Evolutionary conservation across 2,329 filamentous ascomycete species (phyloP).

Genomic region (Waltergamsia citrina): DNA sequence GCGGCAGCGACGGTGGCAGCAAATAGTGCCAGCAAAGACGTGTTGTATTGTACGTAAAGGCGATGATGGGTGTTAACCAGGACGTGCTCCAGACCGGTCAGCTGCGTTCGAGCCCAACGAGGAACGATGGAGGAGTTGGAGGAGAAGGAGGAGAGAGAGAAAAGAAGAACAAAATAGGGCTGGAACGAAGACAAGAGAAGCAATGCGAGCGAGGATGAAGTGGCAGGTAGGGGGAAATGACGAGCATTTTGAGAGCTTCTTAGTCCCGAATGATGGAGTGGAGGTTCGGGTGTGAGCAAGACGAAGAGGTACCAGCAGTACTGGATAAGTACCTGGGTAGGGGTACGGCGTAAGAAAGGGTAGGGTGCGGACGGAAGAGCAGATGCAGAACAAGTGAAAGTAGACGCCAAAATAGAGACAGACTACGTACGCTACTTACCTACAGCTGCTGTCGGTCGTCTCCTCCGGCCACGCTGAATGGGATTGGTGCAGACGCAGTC

Average conservation of each 20-base stretch:
- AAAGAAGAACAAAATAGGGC: constrained; percentile 15
- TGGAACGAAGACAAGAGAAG: constrained; percentile 9
- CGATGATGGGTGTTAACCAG: constrained; percentile 1
- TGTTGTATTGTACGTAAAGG: too few relatives aligned
- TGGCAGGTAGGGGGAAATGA: constrained; percentile 4
- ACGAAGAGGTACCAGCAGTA: constrained; percentile 14
- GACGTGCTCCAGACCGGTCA: constrained; percentile 8
- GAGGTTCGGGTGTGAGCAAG: constrained; percentile 12
- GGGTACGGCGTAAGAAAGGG: too few relatives aligned
- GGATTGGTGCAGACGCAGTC: not conserved
- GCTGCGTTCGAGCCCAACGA: constrained; percentile 49
- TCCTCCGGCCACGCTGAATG: too few relatives aligned
- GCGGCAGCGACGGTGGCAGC: not conserved
- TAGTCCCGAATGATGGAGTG: constrained; percentile 8
- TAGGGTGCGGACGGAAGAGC: not conserved
- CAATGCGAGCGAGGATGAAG: constrained; percentile 6
- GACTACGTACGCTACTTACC: too few relatives aligned
- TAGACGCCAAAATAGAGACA: not conserved
- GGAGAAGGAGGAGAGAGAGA: constrained; percentile 22
- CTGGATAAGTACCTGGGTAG: too few relatives aligned
- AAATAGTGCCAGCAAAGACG: constrained; percentile 5
- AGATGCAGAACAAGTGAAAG: not conserved
- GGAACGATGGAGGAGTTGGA: constrained; percentile 6
- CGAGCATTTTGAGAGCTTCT: constrained; percentile 7
- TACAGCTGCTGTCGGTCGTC: too few relatives aligned